phyloP scores from a whole-genome alignment of 2,329 filamentous ascomycete genomes.

The Pestalotiopsis sp. region DNA sequence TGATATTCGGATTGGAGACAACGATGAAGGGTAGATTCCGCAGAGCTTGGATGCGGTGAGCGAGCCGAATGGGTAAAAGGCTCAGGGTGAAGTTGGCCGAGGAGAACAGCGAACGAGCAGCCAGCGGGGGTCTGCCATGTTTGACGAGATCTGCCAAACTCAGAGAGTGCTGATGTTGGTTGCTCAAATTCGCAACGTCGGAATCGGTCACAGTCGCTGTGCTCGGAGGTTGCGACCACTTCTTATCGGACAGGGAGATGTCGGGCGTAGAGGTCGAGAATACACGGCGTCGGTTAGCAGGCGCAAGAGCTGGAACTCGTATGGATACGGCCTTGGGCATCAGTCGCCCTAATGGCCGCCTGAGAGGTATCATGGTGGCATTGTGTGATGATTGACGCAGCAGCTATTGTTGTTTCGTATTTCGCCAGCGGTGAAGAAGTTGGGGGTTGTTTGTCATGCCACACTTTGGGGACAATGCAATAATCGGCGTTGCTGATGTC shows the following conservation, averaged over 20 bases:
- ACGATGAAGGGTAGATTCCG: constrained; percentile 96
- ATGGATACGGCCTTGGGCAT: constrained; percentile 24
- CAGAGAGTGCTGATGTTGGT: constrained; percentile 76
- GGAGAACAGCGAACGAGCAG: constrained; percentile 75
- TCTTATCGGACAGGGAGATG: constrained; percentile 19
- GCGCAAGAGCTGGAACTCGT: constrained; percentile 18
- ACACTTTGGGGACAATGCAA: neutral
- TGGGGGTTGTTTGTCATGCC: constrained; percentile 2
- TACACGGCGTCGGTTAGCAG: constrained; percentile 19
- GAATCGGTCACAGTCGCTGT: constrained; percentile 64
- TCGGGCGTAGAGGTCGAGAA: constrained; percentile 14
- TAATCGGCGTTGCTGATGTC: neutral
- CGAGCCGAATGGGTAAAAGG: constrained; percentile 87
- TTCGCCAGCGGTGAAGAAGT: constrained; percentile 2
- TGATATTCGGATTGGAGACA: constrained; percentile 95
- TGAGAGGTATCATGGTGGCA: constrained; percentile 49
- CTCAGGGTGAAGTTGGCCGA: constrained; percentile 96
- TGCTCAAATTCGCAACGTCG: constrained; percentile 78
- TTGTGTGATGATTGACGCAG: constrained; percentile 24
- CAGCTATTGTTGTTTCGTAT: neutral
- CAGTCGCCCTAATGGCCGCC: constrained; percentile 40
- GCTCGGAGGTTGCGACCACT: constrained; percentile 44
- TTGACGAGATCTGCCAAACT: constrained; percentile 88
- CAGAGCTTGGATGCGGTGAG: constrained; percentile 89
- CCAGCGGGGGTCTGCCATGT: constrained; percentile 82